Evolutionary conservation across 148 eudicot species (phyloP), one percentile per base, ranked within the genome.

Genomic region (Heliamphora exappendiculata): DNA sequence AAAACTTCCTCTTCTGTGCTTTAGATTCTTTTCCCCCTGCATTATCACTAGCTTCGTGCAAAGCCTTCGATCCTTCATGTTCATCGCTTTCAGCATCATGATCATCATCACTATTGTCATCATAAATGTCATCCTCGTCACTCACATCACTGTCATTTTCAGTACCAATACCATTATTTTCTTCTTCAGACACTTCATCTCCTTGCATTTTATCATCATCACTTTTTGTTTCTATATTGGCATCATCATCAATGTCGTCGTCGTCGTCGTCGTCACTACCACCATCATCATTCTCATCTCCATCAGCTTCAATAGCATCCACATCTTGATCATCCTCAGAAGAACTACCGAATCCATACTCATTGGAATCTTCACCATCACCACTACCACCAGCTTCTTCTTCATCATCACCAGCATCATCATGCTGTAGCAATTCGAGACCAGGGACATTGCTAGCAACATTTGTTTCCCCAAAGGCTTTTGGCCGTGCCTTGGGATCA

Each of bases 391-490:
- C 62, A 42, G 13, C 53, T n/a, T 79, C 41, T n/a, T 79, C 41
- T 1, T 76, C 82, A 62, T 53, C 62, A 11, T 49, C 72, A n/a
- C 29, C 67, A 16, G 76, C 80, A 50, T 82, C 81, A 42, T 84
- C 83, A 31, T 78, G 72, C 64, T 83, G 83, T 79, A 95, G 81
- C 41, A 92, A 78, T 83, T 95, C 99, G 74, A 87, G 85, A 36
- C 89, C 97, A 62, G 94, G 86, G 53, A 95, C 89, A 85, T 89
- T 78, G 76, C 76, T 86, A 60, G 89, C 81, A 74, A 95, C 88
- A 86, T 80, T 79, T 50, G 85, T 92, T 81, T 89, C 97, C 79
- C 99, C 99, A 82, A 86, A 95, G 73, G 93, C 97, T 86, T 92
- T 95, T 50, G 91, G 96, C 82, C 79, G 89, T 65, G 96, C 97